Evolutionary conservation across 139 green algal species (phyloP).

Genomic region (Pleodorina starrii): DNA sequence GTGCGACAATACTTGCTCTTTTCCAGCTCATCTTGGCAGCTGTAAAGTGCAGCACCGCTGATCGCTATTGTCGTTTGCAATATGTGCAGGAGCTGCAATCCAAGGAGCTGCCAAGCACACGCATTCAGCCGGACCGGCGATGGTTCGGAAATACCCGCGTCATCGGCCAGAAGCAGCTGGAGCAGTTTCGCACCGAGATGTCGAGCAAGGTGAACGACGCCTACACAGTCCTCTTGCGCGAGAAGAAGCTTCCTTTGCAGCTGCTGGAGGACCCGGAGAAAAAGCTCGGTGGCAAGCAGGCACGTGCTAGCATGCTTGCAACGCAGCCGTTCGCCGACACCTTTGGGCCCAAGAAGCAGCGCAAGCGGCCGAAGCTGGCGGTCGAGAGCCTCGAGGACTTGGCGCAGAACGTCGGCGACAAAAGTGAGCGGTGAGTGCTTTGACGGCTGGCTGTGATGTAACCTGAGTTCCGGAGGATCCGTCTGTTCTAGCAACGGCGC

Average conservation of each 20-base stretch:
- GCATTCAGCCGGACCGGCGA: slow-evolving; percentile 96
- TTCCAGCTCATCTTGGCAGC: neutral
- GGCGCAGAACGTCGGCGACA: slow-evolving; percentile 61
- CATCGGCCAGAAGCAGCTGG: slow-evolving; percentile 96
- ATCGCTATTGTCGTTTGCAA: no score
- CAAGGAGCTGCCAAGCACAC: slow-evolving; percentile 94
- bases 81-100: slow-evolving; percentile 89
- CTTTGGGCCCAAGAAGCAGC: slow-evolving; percentile 85
- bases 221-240: slow-evolving; percentile 94
- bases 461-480: no score
- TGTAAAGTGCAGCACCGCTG: no score
- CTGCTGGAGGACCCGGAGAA: slow-evolving; percentile 92
- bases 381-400: slow-evolving; percentile 81
- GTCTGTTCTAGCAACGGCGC: neutral
- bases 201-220: slow-evolving; percentile 89
- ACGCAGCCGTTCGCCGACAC: slow-evolving; percentile 88
- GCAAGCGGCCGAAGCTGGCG: slow-evolving; percentile 91
- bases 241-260: slow-evolving; percentile 97
- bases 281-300: slow-evolving; percentile 66
- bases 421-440: slow-evolving; percentile 55
- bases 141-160: slow-evolving; percentile 99
- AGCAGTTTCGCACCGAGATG: slow-evolving; percentile 97
- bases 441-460: neutral
- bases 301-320: slow-evolving; percentile 82
- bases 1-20: slow-evolving; percentile 35